A percentile compares a stretch with the other conserved stretches of the same genome.
Evolutionary conservation across 441 rosid genomes (phyloP).

Genomic region (Geranium incanum): DNA sequence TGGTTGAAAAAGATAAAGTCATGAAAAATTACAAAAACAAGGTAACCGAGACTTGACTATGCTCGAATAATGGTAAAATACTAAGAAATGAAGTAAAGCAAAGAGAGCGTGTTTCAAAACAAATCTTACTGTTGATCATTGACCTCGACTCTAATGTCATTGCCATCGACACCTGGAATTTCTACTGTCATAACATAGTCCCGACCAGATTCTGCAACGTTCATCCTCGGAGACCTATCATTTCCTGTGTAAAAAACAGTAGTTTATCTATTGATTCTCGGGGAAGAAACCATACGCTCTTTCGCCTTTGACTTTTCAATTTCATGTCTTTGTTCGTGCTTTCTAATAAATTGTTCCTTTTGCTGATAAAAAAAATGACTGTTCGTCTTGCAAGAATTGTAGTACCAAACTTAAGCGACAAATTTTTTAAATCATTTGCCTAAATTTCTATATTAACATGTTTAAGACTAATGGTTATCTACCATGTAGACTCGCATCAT

Average conservation of each 20-base stretch:
- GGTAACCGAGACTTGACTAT: no score
- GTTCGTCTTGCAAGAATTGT: neutral
- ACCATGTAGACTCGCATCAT: no score
- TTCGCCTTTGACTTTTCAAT: neutral
- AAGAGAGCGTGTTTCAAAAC: neutral
- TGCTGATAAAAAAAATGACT: no score
- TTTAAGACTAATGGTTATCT: no score
- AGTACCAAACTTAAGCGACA: neutral
- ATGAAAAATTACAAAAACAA: no score
- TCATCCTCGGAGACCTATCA: constrained; percentile 59
- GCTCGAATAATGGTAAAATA: neutral
- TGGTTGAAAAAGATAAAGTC: no score
- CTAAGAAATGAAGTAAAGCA: neutral
- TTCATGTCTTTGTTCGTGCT: no score
- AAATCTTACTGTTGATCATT: constrained; percentile 38
- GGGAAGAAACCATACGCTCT: neutral
- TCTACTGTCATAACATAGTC: constrained; percentile 50
- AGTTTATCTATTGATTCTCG: neutral
- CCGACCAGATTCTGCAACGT: constrained; percentile 43
- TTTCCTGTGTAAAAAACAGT: constrained; percentile 31
- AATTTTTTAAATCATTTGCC: no score
- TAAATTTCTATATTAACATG: no score
- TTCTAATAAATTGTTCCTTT: no score
- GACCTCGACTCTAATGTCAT: constrained; percentile 70
- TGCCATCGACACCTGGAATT: constrained; percentile 61